phyloP scores from a whole-genome alignment of 805 yeast genomes.

The Starmerella cellae region DNA sequence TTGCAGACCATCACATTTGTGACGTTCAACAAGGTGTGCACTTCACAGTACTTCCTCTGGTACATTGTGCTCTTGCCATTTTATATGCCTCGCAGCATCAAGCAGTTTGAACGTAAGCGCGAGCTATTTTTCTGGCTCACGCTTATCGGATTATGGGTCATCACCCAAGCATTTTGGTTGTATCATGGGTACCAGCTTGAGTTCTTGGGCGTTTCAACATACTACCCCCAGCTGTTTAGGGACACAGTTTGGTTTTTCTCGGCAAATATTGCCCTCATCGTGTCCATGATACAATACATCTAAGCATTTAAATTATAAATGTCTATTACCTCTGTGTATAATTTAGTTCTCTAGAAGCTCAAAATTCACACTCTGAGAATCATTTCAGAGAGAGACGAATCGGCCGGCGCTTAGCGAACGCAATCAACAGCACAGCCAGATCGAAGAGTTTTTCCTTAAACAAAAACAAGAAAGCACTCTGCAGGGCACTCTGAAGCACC shows the following conservation, averaged over 20 bases:
- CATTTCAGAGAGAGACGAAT: too few species aligned
- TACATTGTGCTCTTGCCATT: slow-evolving; percentile 75
- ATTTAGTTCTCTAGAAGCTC: too few species aligned
- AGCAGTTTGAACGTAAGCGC: slow-evolving; percentile 23
- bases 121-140: slow-evolving; percentile 3
- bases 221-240: slow-evolving; percentile 43
- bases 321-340: too few species aligned
- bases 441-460: slow-evolving; percentile 75
- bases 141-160: slow-evolving; percentile 45
- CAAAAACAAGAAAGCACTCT: slow-evolving; percentile 81
- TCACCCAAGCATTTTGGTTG: slow-evolving; percentile 67
- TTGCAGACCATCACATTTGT: slow-evolving; percentile 70
- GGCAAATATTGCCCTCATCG: slow-evolving; percentile 48
- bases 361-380: too few species aligned
- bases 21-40: slow-evolving; percentile 67
- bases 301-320: too few species aligned
- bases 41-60: slow-evolving; percentile 96
- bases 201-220: slow-evolving; percentile 57
- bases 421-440: slow-evolving; percentile 37
- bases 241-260: slow-evolving; percentile 48
- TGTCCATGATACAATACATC: slow-evolving; percentile 39
- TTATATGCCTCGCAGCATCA: slow-evolving; percentile 38
- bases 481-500: slow-evolving; percentile 66
- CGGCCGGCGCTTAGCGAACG: not conserved
- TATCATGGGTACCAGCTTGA: slow-evolving; percentile 65